Conservation (phyloP, 257 asterid species). For the Scutellaria baicalensis region DNA sequence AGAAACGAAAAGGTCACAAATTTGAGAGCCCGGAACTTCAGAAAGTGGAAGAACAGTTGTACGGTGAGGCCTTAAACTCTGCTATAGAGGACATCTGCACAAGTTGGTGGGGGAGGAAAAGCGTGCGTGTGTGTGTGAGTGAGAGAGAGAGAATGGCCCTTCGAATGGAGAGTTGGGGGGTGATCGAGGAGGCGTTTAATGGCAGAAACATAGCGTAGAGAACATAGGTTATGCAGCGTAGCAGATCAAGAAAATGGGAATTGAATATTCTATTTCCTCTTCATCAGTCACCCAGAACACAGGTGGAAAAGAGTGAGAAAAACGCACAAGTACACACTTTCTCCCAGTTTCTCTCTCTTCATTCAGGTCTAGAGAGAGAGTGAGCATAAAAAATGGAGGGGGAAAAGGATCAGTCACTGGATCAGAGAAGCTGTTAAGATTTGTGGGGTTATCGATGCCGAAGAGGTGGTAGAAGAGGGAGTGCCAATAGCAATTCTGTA, state of each 20-base stretch:
- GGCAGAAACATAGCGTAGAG: slow-evolving; percentile 19
- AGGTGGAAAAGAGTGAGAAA: slow-evolving; percentile 28
- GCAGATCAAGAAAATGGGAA: slow-evolving; percentile 19
- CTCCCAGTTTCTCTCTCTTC: slow-evolving; percentile 10
- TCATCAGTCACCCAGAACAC: slow-evolving; percentile 19
- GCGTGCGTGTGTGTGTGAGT: too few relatives aligned
- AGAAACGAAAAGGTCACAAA: not conserved
- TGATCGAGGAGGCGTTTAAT: slow-evolving; percentile 34
- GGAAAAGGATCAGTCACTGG: not conserved
- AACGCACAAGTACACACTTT: not conserved
- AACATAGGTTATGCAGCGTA: slow-evolving; percentile 22
- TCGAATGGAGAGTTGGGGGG: slow-evolving; percentile 16
- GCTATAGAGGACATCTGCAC: not conserved
- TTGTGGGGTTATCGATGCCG: slow-evolving; percentile 47
- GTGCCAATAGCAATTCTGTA: slow-evolving; percentile 4
- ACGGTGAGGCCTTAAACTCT: not conserved
- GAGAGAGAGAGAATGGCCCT: slow-evolving; percentile 5
- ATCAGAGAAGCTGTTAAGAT: slow-evolving; percentile 39
- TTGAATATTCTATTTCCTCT: slow-evolving; percentile 16
- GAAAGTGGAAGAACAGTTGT: not conserved
- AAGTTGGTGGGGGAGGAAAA: not conserved
- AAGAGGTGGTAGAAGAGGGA: slow-evolving; percentile 18
- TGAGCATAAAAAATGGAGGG: slow-evolving; percentile 11
- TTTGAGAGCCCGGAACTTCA: not conserved
- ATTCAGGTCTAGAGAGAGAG: not conserved